Evolutionary conservation across 306 rosid species (phyloP).

Genomic region (Potentilla sterilis): DNA sequence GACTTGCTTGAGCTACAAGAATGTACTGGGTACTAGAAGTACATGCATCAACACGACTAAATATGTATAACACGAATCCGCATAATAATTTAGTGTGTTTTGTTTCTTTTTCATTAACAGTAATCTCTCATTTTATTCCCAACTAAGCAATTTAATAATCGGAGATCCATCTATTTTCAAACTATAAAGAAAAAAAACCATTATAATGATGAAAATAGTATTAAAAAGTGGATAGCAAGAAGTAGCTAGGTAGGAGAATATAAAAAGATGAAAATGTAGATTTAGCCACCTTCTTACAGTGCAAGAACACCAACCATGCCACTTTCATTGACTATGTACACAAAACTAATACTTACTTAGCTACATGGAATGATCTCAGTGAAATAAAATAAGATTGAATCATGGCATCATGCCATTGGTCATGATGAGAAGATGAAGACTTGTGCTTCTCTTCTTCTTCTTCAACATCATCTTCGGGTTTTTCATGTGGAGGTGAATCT

Average conservation of each 20-base stretch:
- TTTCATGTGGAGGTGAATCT: neutral
- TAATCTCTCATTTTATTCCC: neutral
- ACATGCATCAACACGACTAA: neutral
- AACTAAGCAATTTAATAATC: too few species aligned
- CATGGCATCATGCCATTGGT: neutral
- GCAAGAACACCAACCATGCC: neutral
- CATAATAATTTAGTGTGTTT: neutral
- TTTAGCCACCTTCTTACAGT: neutral
- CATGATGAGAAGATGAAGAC: neutral
- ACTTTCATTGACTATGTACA: conserved; percentile 3
- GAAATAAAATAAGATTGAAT: neutral
- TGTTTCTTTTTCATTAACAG: neutral
- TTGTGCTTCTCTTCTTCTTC: neutral
- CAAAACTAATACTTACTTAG: neutral
- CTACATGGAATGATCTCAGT: neutral
- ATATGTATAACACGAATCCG: neutral
- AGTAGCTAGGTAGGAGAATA: neutral
- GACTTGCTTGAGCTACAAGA: neutral
- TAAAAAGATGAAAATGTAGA: neutral
- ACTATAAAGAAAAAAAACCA: too few species aligned
- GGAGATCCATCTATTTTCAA: too few species aligned
- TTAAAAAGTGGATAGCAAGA: too few species aligned
- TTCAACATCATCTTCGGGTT: neutral
- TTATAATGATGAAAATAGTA: too few species aligned
- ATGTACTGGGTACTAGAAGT: neutral